Evolutionary conservation across 805 yeast species (phyloP).

Genomic region (Wickerhamomyces chambardii): DNA sequence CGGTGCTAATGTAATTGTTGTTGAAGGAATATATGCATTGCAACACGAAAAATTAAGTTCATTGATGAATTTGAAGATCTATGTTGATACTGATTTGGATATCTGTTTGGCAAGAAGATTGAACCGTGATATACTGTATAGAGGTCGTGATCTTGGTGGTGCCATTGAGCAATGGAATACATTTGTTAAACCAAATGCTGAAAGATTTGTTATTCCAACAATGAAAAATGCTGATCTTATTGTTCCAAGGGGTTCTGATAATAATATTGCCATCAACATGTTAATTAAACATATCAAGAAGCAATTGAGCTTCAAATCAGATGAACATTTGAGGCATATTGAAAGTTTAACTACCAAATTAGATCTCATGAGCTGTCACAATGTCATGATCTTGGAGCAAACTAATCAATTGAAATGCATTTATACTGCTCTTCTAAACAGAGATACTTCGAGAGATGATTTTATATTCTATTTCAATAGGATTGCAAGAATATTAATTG

Average conservation of each 20-base stretch:
- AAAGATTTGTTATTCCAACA: constrained; percentile 63
- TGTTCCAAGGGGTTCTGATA: constrained; percentile 88
- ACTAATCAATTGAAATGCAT: constrained; percentile 68
- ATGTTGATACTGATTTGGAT: constrained; percentile 91
- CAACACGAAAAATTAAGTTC: constrained; percentile 60
- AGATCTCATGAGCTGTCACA: constrained; percentile 13
- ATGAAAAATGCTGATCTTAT: constrained; percentile 76
- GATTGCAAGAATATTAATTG: constrained; percentile 62
- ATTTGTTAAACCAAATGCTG: constrained; percentile 91
- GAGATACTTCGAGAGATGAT: constrained; percentile 52
- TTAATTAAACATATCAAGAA: constrained; percentile 72
- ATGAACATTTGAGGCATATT: constrained; percentile 57
- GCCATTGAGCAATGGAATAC: constrained; percentile 83
- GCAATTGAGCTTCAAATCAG: constrained; percentile 58
- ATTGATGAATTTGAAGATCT: constrained; percentile 79
- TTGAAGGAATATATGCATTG: constrained; percentile 87
- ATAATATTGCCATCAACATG: constrained; percentile 68
- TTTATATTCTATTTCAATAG: constrained; percentile 85
- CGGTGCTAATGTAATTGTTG: constrained; percentile 88
- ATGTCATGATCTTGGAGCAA: constrained; percentile 20
- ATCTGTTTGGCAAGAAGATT: constrained; percentile 85
- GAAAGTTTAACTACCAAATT: constrained; percentile 40
- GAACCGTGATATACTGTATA: constrained; percentile 73
- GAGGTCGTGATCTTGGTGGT: constrained; percentile 81
- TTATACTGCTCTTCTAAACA: constrained; percentile 57